A percentile compares a stretch with the other conserved stretches of the same genome.
phyloP scores from a whole-genome alignment of 2,329 filamentous ascomycete genomes.

The Cytospora chrysosperma region DNA sequence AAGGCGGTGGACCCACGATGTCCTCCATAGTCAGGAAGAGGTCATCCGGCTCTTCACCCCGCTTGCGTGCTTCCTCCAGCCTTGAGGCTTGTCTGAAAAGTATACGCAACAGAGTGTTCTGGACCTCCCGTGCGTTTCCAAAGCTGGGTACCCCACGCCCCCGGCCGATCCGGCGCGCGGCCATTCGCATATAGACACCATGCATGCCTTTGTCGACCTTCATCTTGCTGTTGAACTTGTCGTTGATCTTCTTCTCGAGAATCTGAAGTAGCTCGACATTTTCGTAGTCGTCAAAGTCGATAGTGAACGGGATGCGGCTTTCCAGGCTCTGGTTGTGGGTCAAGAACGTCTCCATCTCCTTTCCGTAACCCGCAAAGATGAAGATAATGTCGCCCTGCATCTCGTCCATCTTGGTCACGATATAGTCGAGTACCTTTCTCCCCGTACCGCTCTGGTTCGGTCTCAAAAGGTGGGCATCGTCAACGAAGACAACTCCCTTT shows the following conservation, averaged over 20 bases:
- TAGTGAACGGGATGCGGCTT: constrained; percentile 64
- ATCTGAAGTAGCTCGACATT: constrained; percentile 65
- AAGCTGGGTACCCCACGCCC: constrained; percentile 66
- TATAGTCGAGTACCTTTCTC: constrained; percentile 63
- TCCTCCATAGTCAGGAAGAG: constrained; percentile 64
- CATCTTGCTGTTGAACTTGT: constrained; percentile 56
- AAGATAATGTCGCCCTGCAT: constrained; percentile 67
- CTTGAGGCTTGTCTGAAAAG: constrained; percentile 58
- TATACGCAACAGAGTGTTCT: constrained; percentile 59
- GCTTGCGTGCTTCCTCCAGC: constrained; percentile 46
- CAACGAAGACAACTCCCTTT: constrained; percentile 72
- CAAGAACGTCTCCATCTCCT: constrained; percentile 75
- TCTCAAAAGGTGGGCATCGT: constrained; percentile 74
- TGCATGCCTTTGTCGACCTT: constrained; percentile 54
- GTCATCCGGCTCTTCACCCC: constrained; percentile 49
- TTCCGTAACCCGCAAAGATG: constrained; percentile 69
- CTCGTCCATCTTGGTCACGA: constrained; percentile 73
- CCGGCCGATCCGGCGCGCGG: constrained; percentile 58
- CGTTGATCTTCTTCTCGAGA: constrained; percentile 51
- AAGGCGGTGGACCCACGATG: constrained; percentile 67
- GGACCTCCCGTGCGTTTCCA: constrained; percentile 68
- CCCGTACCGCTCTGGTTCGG: constrained; percentile 58
- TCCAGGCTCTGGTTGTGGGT: constrained; percentile 69
- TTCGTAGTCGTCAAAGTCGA: constrained; percentile 68
- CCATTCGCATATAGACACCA: constrained; percentile 65